Percentiles rank a stretch among this genome's conserved stretches.
Conservation (phyloP, 176 grass and related monocot species). For the Aegilops longissima region DNA sequence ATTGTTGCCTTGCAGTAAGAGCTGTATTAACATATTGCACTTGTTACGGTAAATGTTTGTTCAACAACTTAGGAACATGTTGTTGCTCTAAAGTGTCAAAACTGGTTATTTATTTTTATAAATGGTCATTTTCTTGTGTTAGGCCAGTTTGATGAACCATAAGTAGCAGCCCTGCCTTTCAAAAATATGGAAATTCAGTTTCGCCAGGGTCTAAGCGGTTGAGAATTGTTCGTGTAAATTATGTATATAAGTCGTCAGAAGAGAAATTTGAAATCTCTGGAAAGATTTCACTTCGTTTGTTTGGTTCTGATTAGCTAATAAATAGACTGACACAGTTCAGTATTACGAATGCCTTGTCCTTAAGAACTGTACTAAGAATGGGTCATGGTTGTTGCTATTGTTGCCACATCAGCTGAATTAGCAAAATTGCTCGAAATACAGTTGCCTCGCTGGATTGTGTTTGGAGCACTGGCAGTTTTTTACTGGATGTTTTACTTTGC, state of each 20-base stretch:
- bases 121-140: background rate
- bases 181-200: constrained; percentile 12
- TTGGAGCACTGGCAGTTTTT: background rate
- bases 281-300: background rate
- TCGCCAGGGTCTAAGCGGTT: background rate
- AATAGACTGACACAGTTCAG: background rate
- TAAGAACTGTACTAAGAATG: background rate
- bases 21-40: background rate
- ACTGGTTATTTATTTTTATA: background rate
- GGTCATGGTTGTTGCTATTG: background rate
- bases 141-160: background rate
- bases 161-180: background rate
- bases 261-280: constrained; percentile 16
- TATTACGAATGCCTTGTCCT: background rate
- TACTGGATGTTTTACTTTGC: background rate
- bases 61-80: background rate
- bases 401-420: background rate
- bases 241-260: background rate
- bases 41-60: background rate
- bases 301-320: constrained; percentile 1
- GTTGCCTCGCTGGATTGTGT: background rate
- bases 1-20: background rate
- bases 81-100: background rate
- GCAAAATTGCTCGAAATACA: background rate
- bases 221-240: background rate